Conservation (phyloP, 768 basidiomycete species). For the Tulasnella sp. region DNA sequence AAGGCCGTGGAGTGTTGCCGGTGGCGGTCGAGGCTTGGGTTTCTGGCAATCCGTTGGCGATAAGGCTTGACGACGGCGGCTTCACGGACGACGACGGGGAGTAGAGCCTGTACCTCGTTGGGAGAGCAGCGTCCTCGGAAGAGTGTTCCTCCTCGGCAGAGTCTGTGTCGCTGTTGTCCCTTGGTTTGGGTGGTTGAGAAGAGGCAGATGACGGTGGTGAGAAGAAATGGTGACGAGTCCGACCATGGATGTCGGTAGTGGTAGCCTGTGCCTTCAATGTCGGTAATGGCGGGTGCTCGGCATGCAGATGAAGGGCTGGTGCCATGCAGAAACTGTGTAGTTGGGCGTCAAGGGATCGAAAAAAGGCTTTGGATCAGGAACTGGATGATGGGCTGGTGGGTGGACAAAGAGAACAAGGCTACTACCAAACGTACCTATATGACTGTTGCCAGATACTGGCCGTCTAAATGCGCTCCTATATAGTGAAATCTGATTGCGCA, state of each 20-base stretch:
- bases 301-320: background rate
- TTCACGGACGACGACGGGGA: background rate
- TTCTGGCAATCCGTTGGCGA: background rate
- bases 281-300: background rate
- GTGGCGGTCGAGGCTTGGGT: background rate
- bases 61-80: constrained; percentile 1
- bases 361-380: background rate
- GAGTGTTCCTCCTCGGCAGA: background rate
- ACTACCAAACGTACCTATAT: background rate
- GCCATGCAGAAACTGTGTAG: background rate
- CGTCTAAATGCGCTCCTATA: background rate
- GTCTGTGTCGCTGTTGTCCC: background rate
- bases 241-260: background rate
- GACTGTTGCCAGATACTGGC: background rate
- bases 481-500: background rate
- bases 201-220: background rate
- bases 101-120: background rate
- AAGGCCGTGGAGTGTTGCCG: background rate
- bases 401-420: background rate
- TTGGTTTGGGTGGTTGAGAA: background rate
- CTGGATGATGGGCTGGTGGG: background rate
- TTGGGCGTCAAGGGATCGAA: constrained; percentile 1
- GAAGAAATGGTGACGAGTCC: background rate
- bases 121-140: background rate
- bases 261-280: background rate